Evolutionary conservation across 768 basidiomycete species (phyloP).

Genomic region (Tulasnella sp.): DNA sequence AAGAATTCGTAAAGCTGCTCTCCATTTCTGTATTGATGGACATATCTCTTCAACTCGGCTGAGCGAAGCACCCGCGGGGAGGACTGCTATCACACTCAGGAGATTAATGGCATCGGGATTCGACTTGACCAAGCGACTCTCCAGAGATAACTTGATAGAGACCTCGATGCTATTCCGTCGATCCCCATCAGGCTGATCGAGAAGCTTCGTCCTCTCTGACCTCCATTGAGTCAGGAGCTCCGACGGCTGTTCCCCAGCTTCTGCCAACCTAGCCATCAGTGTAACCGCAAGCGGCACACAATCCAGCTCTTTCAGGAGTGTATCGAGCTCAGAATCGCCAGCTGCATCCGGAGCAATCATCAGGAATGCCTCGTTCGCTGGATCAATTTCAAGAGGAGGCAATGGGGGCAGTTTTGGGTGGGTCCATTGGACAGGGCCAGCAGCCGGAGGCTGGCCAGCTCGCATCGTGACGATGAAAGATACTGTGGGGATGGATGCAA

Average conservation of each 20-base stretch:
- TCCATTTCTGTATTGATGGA: no score
- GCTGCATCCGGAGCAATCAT: slow-evolving; percentile 20
- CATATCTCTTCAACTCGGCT: no score
- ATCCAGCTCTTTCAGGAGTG: slow-evolving; percentile 22
- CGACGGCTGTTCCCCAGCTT: slow-evolving; percentile 7
- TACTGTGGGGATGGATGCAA: slow-evolving; percentile 23
- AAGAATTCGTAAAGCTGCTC: no score
- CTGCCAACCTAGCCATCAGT: slow-evolving; percentile 25
- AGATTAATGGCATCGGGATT: slow-evolving; percentile 20
- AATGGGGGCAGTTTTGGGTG: neutral
- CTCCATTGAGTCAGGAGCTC: slow-evolving; percentile 9
- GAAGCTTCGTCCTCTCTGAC: slow-evolving; percentile 2
- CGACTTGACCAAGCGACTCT: slow-evolving; percentile 18
- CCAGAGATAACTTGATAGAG: slow-evolving; percentile 21
- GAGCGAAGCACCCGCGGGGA: slow-evolving; percentile 24
- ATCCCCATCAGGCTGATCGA: neutral
- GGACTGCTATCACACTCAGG: slow-evolving; percentile 21
- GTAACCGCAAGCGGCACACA: slow-evolving; percentile 28
- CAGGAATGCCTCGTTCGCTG: slow-evolving; percentile 19
- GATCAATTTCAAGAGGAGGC: neutral
- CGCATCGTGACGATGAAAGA: slow-evolving; percentile 29
- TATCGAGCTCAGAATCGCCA: slow-evolving; percentile 20
- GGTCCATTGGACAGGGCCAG: slow-evolving; percentile 6
- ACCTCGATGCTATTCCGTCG: slow-evolving; percentile 20
- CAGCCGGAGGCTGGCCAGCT: neutral